Evolutionary conservation across 352 stramenopile genomes (phyloP).

Genomic region (Pythium biforme): DNA sequence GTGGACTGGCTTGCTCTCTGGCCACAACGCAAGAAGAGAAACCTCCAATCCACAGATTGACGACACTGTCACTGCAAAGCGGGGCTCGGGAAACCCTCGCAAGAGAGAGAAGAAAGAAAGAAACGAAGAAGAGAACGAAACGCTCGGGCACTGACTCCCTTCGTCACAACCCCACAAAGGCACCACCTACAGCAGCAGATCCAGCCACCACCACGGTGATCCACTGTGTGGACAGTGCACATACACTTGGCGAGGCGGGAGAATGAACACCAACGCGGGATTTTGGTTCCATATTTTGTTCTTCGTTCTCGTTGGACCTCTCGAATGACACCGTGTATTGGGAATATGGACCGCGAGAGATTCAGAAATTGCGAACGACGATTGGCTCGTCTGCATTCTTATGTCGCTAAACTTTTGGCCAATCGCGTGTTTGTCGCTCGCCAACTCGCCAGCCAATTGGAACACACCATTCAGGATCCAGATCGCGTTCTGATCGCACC

Average conservation of each 20-base stretch:
- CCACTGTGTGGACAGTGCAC: neutral
- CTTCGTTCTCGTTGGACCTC: neutral
- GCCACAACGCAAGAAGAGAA: neutral
- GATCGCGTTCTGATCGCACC: conserved; percentile 1
- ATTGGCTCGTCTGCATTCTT: conserved; percentile 20
- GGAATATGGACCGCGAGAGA: neutral
- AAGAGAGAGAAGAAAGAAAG: conserved; percentile 3
- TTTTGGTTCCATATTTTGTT: conserved; percentile 7
- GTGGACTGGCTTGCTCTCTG: conserved; percentile 2
- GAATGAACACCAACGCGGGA: neutral
- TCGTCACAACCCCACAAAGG: conserved; percentile 14
- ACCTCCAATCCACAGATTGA: conserved; percentile 1
- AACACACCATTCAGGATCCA: neutral
- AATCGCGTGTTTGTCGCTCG: neutral
- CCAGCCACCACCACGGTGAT: too few relatives aligned
- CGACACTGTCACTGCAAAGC: conserved; percentile 1
- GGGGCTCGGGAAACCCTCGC: neutral
- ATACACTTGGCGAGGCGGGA: conserved; percentile 4
- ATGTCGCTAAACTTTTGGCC: neutral
- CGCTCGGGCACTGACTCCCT: conserved; percentile 14
- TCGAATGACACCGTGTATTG: neutral
- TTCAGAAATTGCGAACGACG: conserved; percentile 3
- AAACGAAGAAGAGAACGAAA: conserved; percentile 9
- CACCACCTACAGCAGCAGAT: too few relatives aligned
- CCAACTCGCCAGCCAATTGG: neutral